Percentiles rank a stretch among this genome's conserved stretches.
These are phyloP conservation scores for Saitozyma sp. DNA, from an alignment of 768 basidiomycete genomes.

Conservation along the genomic window DNA sequence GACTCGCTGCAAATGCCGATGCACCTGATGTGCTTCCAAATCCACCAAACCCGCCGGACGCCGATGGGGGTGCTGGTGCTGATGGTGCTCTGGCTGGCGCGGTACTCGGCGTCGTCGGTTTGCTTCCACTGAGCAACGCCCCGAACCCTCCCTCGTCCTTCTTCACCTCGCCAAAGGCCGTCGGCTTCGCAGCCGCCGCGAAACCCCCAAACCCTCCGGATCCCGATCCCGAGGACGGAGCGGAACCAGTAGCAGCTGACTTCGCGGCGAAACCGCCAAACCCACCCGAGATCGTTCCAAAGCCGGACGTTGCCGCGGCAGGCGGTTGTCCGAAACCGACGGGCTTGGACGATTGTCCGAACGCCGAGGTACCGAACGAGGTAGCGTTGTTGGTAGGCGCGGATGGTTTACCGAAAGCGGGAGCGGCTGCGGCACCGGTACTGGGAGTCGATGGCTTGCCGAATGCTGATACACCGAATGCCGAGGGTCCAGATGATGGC, in stretches of 20 bases:
- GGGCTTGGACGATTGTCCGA: slow-evolving; percentile 52
- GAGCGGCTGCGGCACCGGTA: neutral
- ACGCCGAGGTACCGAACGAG: slow-evolving; percentile 47
- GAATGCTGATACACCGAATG: slow-evolving; percentile 16
- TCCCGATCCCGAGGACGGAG: neutral
- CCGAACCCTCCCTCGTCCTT: neutral
- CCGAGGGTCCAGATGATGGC: slow-evolving; percentile 1
- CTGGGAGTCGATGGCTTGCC: slow-evolving; percentile 27
- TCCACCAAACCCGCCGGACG: neutral
- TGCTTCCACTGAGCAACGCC: neutral
- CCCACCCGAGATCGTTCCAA: slow-evolving; percentile 35
- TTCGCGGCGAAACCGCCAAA: slow-evolving; percentile 42
- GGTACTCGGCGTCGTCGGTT: no score
- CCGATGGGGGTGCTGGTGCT: no score
- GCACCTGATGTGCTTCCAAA: neutral
- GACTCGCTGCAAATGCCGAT: neutral
- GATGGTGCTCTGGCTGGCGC: no score
- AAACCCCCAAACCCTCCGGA: slow-evolving; percentile 21
- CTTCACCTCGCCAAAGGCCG: neutral
- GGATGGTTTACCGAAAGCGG: slow-evolving; percentile 26
- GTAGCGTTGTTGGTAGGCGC: slow-evolving; percentile 38
- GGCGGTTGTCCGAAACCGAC: slow-evolving; percentile 29
- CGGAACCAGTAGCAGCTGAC: neutral
- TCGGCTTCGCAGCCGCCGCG: neutral
- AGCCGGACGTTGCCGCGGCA: slow-evolving; percentile 9